Evolutionary conservation across 83 land plant genomes (phyloP).

Genomic region (Picea engelmannii): DNA sequence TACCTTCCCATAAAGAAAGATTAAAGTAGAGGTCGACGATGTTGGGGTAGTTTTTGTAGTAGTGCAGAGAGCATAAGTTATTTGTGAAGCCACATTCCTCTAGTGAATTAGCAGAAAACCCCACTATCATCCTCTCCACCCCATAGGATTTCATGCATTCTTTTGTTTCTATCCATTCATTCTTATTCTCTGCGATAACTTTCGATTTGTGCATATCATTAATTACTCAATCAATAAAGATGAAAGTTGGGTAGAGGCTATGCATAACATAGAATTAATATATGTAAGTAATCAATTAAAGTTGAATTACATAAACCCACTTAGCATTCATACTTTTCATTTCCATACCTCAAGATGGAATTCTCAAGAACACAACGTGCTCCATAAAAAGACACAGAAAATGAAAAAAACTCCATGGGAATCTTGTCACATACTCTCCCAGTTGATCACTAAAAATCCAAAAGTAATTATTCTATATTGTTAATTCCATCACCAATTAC

Average conservation of each 20-base stretch:
- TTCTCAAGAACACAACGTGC: slow-evolving; percentile 50
- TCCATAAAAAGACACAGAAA: slow-evolving; percentile 34
- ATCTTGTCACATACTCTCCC: slow-evolving; percentile 30
- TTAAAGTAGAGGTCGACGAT: slow-evolving; percentile 69
- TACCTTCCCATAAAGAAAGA: slow-evolving; percentile 82
- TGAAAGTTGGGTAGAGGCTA: no score
- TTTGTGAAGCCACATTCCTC: slow-evolving; percentile 23
- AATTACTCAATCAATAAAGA: no score
- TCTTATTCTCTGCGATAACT: background rate
- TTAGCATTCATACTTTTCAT: no score
- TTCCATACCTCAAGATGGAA: background rate
- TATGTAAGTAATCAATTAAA: no score
- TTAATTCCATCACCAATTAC: no score
- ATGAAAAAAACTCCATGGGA: slow-evolving; percentile 43
- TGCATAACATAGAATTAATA: no score
- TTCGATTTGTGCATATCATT: background rate
- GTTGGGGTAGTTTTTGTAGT: slow-evolving; percentile 72
- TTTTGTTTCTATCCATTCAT: background rate
- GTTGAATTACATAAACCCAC: no score
- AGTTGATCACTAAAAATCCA: no score
- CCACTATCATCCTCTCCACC: background rate
- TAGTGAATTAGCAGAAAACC: background rate
- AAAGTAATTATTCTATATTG: no score
- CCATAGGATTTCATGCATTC: background rate
- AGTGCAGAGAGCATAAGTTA: slow-evolving; percentile 64